Percentiles rank a stretch among this genome's conserved stretches.
These are phyloP conservation scores for Lantana camara DNA, from an alignment of 257 asterid genomes.

Conservation along the genomic window DNA sequence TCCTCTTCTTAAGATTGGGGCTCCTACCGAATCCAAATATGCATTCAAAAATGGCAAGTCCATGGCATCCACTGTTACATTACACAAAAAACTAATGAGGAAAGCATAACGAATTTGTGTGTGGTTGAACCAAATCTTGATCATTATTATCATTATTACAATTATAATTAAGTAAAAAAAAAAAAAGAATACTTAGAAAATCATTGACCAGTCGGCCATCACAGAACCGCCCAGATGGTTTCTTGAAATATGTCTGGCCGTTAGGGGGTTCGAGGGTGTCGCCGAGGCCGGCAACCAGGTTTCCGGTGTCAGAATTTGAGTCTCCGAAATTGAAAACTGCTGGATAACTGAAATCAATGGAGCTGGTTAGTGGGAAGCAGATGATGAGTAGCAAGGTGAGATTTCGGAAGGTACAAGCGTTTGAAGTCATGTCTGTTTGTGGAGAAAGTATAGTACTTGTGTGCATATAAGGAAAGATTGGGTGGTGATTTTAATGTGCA, in stretches of 20 bases:
- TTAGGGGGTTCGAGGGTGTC: conserved; percentile 73
- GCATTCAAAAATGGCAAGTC: conserved; percentile 80
- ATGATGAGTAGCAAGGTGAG: conserved; percentile 29
- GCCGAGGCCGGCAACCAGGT: conserved; percentile 69
- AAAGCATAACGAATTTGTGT: background rate
- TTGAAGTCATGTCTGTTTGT: conserved; percentile 48
- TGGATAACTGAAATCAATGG: conserved; percentile 80
- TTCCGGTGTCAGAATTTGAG: conserved; percentile 94
- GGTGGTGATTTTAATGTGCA: conserved; percentile 42
- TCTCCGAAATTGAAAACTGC: conserved; percentile 99
- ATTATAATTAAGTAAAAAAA: background rate
- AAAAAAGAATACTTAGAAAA: conserved; percentile 54
- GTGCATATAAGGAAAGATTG: conserved; percentile 29
- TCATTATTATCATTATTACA: no score
- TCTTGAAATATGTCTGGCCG: conserved; percentile 80
- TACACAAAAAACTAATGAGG: conserved; percentile 1
- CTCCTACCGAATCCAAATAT: conserved; percentile 74
- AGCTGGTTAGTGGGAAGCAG: conserved; percentile 35
- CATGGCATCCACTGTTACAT: conserved; percentile 85
- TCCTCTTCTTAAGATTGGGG: conserved; percentile 73
- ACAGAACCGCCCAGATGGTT: conserved; percentile 86
- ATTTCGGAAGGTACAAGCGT: conserved; percentile 34
- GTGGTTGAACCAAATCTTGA: no score
- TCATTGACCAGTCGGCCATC: conserved; percentile 87
- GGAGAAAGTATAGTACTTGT: conserved; percentile 24